These are phyloP conservation scores for Xylariaceae sp. DNA, from an alignment of 2,329 filamentous ascomycete species.

Conservation along the genomic window DNA sequence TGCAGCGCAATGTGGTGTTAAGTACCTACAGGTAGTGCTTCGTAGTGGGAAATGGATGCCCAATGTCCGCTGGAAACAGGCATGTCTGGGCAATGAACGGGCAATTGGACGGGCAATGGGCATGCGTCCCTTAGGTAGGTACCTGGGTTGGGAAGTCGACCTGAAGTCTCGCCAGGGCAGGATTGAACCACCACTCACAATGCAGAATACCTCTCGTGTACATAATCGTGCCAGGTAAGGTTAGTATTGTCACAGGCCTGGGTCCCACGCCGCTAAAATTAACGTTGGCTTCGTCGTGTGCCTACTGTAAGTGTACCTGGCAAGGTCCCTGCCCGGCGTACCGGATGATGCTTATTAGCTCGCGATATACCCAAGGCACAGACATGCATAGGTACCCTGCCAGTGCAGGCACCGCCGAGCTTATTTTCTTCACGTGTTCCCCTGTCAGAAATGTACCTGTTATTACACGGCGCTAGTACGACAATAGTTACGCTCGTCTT, in stretches of 20 bases:
- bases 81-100: not conserved
- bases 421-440: not conserved
- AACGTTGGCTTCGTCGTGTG: not conserved
- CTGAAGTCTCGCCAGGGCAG: too few species aligned
- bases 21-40: not conserved
- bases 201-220: not conserved
- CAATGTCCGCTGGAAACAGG: not conserved
- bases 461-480: not conserved
- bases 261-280: not conserved
- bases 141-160: too few species aligned
- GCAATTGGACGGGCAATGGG: too few species aligned
- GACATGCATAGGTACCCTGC: not conserved
- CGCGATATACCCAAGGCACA: not conserved
- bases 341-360: not conserved
- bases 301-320: not conserved
- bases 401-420: not conserved
- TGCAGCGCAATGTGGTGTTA: not conserved
- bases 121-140: not conserved
- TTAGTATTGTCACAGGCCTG: not conserved
- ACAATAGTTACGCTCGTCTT: not conserved
- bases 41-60: not conserved
- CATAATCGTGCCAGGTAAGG: not conserved
- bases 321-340: not conserved
- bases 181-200: too few species aligned
- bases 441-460: not conserved